Percentiles rank a stretch among this genome's conserved stretches.
These are phyloP conservation scores for Uromyces viciae-fabae DNA, from an alignment of 1,284 basidiomycete species.

Conservation along the genomic window DNA sequence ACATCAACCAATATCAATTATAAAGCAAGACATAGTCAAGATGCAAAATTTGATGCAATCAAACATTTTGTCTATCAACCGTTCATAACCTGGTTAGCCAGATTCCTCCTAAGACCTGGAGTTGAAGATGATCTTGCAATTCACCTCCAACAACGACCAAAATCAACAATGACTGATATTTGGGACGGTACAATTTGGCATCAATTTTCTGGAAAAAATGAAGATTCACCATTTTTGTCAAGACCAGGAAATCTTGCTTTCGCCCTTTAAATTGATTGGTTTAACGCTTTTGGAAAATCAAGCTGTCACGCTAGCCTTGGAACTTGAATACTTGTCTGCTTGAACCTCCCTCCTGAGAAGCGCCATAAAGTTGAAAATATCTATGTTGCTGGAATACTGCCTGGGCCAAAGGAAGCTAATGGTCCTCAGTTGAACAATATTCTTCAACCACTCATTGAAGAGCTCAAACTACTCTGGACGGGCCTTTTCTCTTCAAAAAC, in stretches of 20 bases:
- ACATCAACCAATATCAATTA: slow-evolving; percentile 1
- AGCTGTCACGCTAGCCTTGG: neutral
- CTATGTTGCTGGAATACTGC: slow-evolving; percentile 56
- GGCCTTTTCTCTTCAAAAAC: slow-evolving; percentile 19
- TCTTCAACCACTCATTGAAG: slow-evolving; percentile 52
- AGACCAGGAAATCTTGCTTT: slow-evolving; percentile 6
- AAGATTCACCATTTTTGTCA: neutral
- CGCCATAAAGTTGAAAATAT: slow-evolving; percentile 56
- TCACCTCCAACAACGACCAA: neutral
- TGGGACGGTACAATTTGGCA: slow-evolving; percentile 4
- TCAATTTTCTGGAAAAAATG: neutral
- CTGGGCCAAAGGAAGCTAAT: slow-evolving; percentile 47
- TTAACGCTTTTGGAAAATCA: slow-evolving; percentile 21
- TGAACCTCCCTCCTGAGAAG: slow-evolving; percentile 50
- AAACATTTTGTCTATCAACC: slow-evolving; percentile 26
- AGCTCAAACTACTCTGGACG: slow-evolving; percentile 52
- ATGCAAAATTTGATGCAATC: slow-evolving; percentile 9
- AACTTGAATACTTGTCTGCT: slow-evolving; percentile 5
- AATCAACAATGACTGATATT: slow-evolving; percentile 15
- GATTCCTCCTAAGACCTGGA: slow-evolving; percentile 2
- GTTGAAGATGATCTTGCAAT: slow-evolving; percentile 7
- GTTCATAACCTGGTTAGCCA: slow-evolving; percentile 3
- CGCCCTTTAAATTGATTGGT: slow-evolving; percentile 33
- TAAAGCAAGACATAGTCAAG: slow-evolving; percentile 4
- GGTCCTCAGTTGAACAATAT: slow-evolving; percentile 52